Base-by-base conservation (phyloP, 768 basidiomycete species). In the Termitomyces sp. region DNA sequence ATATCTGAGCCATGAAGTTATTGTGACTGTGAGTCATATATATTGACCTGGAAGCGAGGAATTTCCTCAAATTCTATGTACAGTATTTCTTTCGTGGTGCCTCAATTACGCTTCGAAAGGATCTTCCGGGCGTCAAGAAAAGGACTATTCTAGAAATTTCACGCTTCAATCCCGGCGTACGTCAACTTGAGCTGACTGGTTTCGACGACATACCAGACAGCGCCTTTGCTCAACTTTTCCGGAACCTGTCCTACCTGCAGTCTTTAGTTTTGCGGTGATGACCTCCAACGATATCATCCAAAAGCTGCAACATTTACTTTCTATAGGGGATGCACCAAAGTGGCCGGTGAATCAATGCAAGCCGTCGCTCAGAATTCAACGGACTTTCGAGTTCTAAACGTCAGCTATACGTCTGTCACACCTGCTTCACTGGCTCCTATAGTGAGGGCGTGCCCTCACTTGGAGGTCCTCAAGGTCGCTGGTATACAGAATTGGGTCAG, bases 391-490 rank as follows among this genome's bases (percentile, higher is more conserved):
- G 69, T 74, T 0, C 66, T 88, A 51, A 89, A 90, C 64, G 69
- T 90, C 39, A 88, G 80, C 65, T 84, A 85, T 61, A 91, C 89
- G 2, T 76, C 82, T 3, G 79, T 80, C 5, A 71, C 82, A 1
- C 83, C 87, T 0, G 59, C 64, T 1, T 80, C 83, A 16, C 68
- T 90, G 8, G 74, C 76, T 1, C 72, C 77, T 9, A 65, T 87
- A 18, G 69, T 86, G 0, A 66, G 72, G 4, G 71, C 68, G 4
- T 74, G 70, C 51, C 64, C 67, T 22, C 65, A 75, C 9, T 63
- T 90, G 18, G 77, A 84, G 65, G 80, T 84, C 0, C 68, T 90
- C 45, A 90, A 90, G 67, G 70, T 87, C 5, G 86, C 88, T 4
- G 86, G 84, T 6, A 79, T 89, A 57, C 70, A 76, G 13, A 86